These are phyloP conservation scores for Plasmodium reichenowi DNA, from an alignment of 169 alveolate genomes.

Conservation along the genomic window DNA sequence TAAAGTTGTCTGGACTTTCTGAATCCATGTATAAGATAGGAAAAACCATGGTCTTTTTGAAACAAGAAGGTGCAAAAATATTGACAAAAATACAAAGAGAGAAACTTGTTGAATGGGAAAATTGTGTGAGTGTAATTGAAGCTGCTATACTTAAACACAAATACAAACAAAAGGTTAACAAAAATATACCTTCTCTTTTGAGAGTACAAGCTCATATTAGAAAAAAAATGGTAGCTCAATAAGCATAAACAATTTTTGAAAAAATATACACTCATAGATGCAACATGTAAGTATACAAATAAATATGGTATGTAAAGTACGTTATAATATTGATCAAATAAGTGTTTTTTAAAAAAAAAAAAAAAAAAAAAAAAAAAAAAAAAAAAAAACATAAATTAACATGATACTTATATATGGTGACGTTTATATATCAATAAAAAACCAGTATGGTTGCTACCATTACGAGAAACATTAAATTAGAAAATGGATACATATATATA, in stretches of 20 bases:
- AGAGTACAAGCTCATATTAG: conserved; percentile 93
- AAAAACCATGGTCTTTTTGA: conserved; percentile 92
- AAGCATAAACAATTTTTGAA: too few relatives aligned
- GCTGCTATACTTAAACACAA: conserved; percentile 84
- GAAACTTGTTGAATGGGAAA: conserved; percentile 91
- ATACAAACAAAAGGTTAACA: conserved; percentile 75
- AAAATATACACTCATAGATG: too few relatives aligned
- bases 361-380: not conserved
- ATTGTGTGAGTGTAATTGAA: conserved; percentile 88
- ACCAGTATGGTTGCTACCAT: too few relatives aligned
- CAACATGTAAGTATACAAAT: too few relatives aligned
- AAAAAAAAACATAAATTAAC: too few relatives aligned
- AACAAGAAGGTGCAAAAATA: conserved; percentile 90
- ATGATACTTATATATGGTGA: too few relatives aligned
- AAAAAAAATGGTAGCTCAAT: conserved; percentile 40
- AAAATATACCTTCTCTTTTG: conserved; percentile 83
- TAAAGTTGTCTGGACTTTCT: conserved; percentile 80
- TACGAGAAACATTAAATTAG: too few relatives aligned
- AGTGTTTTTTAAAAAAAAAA: too few relatives aligned
- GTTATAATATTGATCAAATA: too few relatives aligned
- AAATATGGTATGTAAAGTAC: too few relatives aligned
- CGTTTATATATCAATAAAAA: too few relatives aligned
- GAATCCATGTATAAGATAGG: conserved; percentile 85
- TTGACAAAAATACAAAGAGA: conserved; percentile 91
- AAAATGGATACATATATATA: too few relatives aligned